A percentile compares a stretch with the other conserved stretches of the same genome.
Conservation (phyloP, 495 filamentous ascomycete species). For the Diplogelasinospora grovesii region DNA sequence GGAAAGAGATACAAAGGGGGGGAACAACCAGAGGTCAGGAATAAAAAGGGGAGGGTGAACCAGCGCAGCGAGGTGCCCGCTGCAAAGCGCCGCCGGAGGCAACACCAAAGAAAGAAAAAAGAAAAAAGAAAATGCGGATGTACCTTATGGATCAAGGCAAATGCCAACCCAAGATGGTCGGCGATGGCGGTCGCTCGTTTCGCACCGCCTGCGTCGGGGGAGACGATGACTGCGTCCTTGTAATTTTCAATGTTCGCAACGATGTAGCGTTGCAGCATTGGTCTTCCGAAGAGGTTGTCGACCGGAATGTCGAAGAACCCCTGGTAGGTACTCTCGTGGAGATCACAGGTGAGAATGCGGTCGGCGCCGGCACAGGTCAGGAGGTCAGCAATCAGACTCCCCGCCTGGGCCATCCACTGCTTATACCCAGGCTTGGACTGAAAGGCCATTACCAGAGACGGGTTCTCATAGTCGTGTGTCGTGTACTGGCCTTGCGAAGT, state of each 20-base stretch:
- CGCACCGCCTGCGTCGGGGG: slow-evolving; percentile 96
- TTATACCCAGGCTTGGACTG: slow-evolving; percentile 83
- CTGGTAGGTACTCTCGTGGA: slow-evolving; percentile 70
- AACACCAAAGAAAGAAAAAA: too few species aligned
- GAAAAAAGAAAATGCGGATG: slow-evolving; percentile 24
- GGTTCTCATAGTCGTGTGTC: slow-evolving; percentile 53
- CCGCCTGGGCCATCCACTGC: slow-evolving; percentile 96
- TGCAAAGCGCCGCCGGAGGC: too few species aligned
- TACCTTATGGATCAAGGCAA: slow-evolving; percentile 91
- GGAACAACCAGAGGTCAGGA: too few species aligned
- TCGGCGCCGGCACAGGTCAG: slow-evolving; percentile 93
- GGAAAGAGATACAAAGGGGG: too few species aligned
- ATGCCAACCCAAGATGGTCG: slow-evolving; percentile 83
- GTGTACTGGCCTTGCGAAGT: slow-evolving; percentile 26
- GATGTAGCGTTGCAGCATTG: slow-evolving; percentile 85
- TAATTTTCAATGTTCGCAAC: slow-evolving; percentile 78
- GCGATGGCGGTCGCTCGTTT: slow-evolving; percentile 96
- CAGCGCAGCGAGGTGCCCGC: too few species aligned
- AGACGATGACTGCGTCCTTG: slow-evolving; percentile 87
- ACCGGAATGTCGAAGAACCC: slow-evolving; percentile 98
- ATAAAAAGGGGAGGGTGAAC: too few species aligned
- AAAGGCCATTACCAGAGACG: slow-evolving; percentile 50
- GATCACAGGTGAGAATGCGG: slow-evolving; percentile 92
- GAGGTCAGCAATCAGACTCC: slow-evolving; percentile 88
- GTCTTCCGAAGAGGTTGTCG: slow-evolving; percentile 89